Percentiles rank a stretch among this genome's conserved stretches.
Evolutionary conservation across 2,329 filamentous ascomycete genomes (phyloP).

Genomic region (Colletotrichum graminicola): DNA sequence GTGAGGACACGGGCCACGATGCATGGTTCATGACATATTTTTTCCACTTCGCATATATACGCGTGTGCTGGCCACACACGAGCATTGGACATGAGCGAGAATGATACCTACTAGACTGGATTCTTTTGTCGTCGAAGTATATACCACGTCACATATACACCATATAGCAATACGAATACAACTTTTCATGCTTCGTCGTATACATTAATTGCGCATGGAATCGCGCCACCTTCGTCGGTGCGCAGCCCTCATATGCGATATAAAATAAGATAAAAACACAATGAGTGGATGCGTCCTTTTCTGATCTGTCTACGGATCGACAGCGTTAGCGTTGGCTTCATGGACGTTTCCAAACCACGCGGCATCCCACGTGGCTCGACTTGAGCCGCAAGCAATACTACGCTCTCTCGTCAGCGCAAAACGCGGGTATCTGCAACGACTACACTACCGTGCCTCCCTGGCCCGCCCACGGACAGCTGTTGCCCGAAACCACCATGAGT

Average conservation of each 20-base stretch:
- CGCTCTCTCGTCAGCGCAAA: slow-evolving; percentile 48
- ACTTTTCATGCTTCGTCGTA: neutral
- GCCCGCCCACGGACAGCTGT: slow-evolving; percentile 35
- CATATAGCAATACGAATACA: neutral
- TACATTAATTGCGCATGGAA: neutral
- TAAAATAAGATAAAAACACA: neutral
- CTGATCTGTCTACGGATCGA: no score
- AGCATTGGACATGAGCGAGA: neutral
- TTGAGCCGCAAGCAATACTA: slow-evolving; percentile 44
- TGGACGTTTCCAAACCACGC: neutral
- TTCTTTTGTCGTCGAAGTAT: neutral
- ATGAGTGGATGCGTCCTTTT: no score
- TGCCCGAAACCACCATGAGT: slow-evolving; percentile 5
- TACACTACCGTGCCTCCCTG: slow-evolving; percentile 48
- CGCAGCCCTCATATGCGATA: neutral
- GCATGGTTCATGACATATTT: slow-evolving; percentile 4
- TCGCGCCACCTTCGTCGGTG: neutral
- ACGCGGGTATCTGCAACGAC: slow-evolving; percentile 48
- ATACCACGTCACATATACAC: neutral
- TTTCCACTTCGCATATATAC: neutral
- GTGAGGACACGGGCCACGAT: neutral
- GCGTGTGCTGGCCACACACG: slow-evolving; percentile 10
- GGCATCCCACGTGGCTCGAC: neutral
- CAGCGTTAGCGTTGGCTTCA: no score
- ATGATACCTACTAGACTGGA: slow-evolving; percentile 5